Evolutionary conservation across 2,329 filamentous ascomycete genomes (phyloP).

Genomic region (Penicillium decumbens): DNA sequence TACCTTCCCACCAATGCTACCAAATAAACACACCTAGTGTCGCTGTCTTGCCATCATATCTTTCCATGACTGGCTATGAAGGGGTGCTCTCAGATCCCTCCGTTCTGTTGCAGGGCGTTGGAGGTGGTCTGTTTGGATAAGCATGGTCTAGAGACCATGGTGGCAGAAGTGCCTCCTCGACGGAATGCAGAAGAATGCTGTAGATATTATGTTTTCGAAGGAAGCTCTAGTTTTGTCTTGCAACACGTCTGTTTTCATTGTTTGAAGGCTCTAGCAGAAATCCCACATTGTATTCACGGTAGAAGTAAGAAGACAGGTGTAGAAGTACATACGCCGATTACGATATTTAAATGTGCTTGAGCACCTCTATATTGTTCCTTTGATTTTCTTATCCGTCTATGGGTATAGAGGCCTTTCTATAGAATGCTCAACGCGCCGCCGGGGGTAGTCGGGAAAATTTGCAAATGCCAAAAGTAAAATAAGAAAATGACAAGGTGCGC

Average conservation of each 20-base stretch:
- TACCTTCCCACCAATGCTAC: conserved; percentile 61
- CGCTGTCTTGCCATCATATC: conserved; percentile 4
- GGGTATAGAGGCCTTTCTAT: conserved; percentile 13
- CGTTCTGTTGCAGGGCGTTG: conserved; percentile 5
- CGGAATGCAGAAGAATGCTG: conserved; percentile 21
- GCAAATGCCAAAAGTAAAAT: conserved; percentile 8
- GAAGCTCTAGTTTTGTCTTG: conserved; percentile 26
- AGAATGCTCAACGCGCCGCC: conserved; percentile 15
- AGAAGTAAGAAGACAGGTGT: background rate
- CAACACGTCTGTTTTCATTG: conserved; percentile 18
- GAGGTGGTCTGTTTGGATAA: conserved; percentile 10
- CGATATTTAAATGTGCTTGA: background rate
- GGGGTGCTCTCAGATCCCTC: conserved; percentile 9
- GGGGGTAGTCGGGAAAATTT: conserved; percentile 17
- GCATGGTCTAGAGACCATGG: conserved; percentile 4
- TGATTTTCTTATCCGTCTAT: conserved; percentile 9
- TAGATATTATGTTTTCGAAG: conserved; percentile 33
- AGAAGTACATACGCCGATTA: background rate
- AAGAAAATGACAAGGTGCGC: conserved; percentile 2
- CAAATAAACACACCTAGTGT: conserved; percentile 46
- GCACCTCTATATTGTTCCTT: conserved; percentile 5
- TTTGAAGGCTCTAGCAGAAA: background rate
- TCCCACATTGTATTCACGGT: background rate
- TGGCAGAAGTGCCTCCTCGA: conserved; percentile 6
- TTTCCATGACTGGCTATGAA: conserved; percentile 7